Base-by-base conservation (phyloP, 495 filamentous ascomycete genomes). In the Penicillium subrubescens region DNA sequence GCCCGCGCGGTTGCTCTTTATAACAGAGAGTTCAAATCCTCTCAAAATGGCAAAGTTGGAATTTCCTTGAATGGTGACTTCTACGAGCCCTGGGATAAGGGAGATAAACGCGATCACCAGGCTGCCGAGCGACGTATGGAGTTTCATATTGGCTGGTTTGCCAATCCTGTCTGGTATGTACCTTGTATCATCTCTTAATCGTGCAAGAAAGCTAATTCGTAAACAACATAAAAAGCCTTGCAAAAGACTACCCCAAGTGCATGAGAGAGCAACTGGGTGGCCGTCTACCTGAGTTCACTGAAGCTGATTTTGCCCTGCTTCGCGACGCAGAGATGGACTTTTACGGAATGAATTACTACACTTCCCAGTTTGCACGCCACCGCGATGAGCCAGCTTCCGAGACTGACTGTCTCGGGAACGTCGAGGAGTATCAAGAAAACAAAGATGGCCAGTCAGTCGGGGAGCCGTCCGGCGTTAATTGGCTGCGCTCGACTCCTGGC, bases 261-360 rank as follows among this genome's bases (percentile, higher is more conserved):
- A 89, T 91, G 84, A 79, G 79, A 61, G 85, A 83, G 70, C 86
- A 89, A 71, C 83, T 90, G 10, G 87, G 88, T 53, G 78, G 86
- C 62, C 81, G 88, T n/a, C 81, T 92, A 35, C 88, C 88, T 5
- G 77, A 79, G 10, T 89, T 86, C 66, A 88, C 87, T 0, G 61
- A 77, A 27, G 83, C 87, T 58, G 88, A 91, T 60, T 65, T 80
- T 3, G 82, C 80, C 2, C 78, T 89, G 15, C 83, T 91, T 44
- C 80, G 57, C 0, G 39, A 65, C 12, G 86, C 68, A 83, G 87
- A 60, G 17, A 90, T 89, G 71, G 86, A 90, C 76, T 91, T 90
- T 74, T 90, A 91, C 74, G 88, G 89, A 64, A 90, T 90, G 88
- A 90, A 91, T 81, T 87, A 90, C 77, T 90, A 91, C 78, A 89